A percentile compares a stretch with the other conserved stretches of the same genome.
Conservation (phyloP, 352 stramenopile species). For the Blastocystis sp. region DNA sequence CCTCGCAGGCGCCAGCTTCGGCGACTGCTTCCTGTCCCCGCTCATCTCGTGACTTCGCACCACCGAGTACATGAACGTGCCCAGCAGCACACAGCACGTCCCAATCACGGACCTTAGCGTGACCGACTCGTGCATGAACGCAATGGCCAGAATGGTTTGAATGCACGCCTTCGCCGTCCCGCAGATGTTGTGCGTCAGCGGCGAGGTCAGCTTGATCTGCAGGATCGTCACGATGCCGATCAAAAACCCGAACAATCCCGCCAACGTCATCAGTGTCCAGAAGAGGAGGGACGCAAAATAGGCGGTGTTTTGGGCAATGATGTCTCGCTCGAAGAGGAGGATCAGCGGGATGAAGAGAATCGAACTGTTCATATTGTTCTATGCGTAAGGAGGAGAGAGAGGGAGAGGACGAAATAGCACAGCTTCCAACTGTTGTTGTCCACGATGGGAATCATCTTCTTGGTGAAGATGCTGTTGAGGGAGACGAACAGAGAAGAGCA, state of each 20-base stretch:
- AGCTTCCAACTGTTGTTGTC: constrained; percentile 75
- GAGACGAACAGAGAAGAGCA: constrained; percentile 84
- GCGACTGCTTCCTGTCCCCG: neutral
- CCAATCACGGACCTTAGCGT: constrained; percentile 82
- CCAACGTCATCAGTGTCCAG: constrained; percentile 81
- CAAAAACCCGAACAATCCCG: constrained; percentile 83
- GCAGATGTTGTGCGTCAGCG: constrained; percentile 85
- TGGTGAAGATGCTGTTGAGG: constrained; percentile 86
- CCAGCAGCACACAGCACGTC: constrained; percentile 81
- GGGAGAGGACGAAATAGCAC: constrained; percentile 65
- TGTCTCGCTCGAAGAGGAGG: constrained; percentile 79
- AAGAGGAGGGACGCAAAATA: constrained; percentile 77
- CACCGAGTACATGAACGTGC: constrained; percentile 81
- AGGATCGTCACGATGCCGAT: constrained; percentile 86
- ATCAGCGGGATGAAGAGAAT: constrained; percentile 84
- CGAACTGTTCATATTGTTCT: constrained; percentile 84
- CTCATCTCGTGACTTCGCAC: constrained; percentile 25
- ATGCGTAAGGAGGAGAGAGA: neutral
- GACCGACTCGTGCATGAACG: constrained; percentile 82
- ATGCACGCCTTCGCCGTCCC: constrained; percentile 84
- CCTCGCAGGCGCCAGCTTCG: neutral
- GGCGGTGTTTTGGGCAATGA: constrained; percentile 74
- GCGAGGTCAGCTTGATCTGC: constrained; percentile 83
- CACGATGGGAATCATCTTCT: constrained; percentile 81
- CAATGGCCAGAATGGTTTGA: constrained; percentile 83